Evolutionary conservation across 192 early-diverging fungal genomes (phyloP), one percentile per base, ranked within the genome.

Genomic region (Linnemannia schmuckeri): DNA sequence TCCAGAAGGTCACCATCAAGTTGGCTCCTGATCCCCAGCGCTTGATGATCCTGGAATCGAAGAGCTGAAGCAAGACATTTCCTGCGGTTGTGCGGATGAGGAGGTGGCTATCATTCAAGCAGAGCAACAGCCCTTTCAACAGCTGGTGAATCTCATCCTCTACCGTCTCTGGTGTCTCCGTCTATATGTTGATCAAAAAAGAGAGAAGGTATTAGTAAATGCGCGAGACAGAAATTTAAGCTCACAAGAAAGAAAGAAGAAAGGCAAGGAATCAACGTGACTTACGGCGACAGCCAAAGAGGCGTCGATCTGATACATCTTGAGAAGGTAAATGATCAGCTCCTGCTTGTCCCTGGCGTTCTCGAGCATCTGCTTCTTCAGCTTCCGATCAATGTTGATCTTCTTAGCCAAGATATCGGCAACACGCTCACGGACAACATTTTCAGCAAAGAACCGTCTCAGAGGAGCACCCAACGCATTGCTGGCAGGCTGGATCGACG

Each of bases 1-100:
- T 95, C 97, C 97, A 98, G 85, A 96, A 96, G 0, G 92, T 92
- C 42, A 90, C 85, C 92, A 97, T 96, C 47, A 94, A 88, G 40
- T 91, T 89, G 0, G 93, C 95, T 24, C 91, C 85, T 57, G 94
- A 94, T 0, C 96, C 96, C 98, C 98, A 99, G 75, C 94, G 90
- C 44, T 91, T 87, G 77, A 97, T 93, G 68, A 94, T 90, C 41
- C 93, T 88, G 7, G 94, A 87, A 47, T 91, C 90, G 86, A 97
- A 95, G 22, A 99, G 92, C 68, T 94, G 89, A 33, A 93, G 94
- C 61, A 99, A 84, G 18, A 94, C 92, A 71, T 95, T 89, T 1
- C 94, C 95, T 0, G 97, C 95, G 6, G 92, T 92, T 18, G 90
- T 89, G 44, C 97, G 93, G 61, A 98, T 96, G 18, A 90, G 87